Conservation (phyloP, 2,329 filamentous ascomycete genomes). For the Trichoderma cornu-damae region DNA sequence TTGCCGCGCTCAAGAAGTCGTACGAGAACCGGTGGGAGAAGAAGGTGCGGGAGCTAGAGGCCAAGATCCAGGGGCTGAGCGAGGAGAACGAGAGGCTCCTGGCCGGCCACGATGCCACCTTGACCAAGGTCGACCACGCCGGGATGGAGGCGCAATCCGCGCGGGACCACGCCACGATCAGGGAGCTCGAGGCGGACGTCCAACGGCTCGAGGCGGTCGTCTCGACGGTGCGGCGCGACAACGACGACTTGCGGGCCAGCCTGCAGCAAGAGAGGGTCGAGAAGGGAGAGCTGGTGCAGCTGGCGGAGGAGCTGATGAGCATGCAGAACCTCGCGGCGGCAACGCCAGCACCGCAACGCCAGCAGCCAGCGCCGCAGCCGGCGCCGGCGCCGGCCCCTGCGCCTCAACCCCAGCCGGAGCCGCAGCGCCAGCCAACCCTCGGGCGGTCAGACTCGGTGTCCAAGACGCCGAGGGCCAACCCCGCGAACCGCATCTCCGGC, state of each 20-base stretch:
- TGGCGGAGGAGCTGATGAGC: constrained; percentile 78
- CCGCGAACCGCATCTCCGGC: constrained; percentile 35
- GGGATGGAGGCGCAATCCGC: constrained; percentile 52
- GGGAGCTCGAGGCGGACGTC: constrained; percentile 66
- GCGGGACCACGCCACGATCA: constrained; percentile 61
- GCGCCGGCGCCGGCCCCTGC: constrained; percentile 21
- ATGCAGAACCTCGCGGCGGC: constrained; percentile 50
- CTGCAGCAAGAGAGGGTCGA: constrained; percentile 72
- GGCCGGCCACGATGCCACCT: constrained; percentile 61
- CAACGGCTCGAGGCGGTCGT: constrained; percentile 71
- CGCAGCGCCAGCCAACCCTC: neutral
- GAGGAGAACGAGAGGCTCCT: constrained; percentile 72
- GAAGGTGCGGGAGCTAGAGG: constrained; percentile 73
- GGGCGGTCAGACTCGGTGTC: constrained; percentile 24
- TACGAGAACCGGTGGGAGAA: constrained; percentile 89
- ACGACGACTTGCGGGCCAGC: constrained; percentile 57
- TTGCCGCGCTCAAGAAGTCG: constrained; percentile 77
- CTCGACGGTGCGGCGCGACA: constrained; percentile 63
- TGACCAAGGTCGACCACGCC: constrained; percentile 52
- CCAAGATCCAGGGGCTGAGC: constrained; percentile 60
- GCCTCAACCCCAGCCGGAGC: constrained; percentile 20
- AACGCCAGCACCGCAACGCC: constrained; percentile 16
- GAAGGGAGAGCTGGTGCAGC: constrained; percentile 75
- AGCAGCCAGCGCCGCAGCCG: constrained; percentile 12
- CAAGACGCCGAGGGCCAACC: constrained; percentile 44